phyloP scores from a whole-genome alignment of 2,329 filamentous ascomycete species.

The Aureobasidium leucospermi region DNA sequence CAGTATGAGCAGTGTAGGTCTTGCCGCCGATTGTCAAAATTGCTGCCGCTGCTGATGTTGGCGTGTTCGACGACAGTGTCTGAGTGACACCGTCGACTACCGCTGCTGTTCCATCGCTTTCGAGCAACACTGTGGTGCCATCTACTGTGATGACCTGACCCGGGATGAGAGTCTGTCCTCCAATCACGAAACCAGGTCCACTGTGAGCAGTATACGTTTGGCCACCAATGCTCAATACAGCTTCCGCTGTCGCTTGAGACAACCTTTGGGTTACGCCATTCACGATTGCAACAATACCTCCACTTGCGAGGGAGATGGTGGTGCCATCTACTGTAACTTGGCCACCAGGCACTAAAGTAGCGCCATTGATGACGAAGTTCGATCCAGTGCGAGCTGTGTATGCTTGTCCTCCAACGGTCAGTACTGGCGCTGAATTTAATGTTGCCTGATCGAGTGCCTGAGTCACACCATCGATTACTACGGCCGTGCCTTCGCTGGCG shows the following conservation, averaged over 20 bases:
- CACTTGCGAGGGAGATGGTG: constrained; percentile 16
- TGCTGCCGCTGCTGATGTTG: constrained; percentile 17
- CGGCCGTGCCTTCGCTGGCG: constrained; percentile 17
- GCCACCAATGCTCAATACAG: constrained; percentile 24
- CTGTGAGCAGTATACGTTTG: constrained; percentile 9
- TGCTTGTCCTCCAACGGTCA: constrained; percentile 21
- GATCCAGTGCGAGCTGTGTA: constrained; percentile 25
- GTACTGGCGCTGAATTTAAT: constrained; percentile 15
- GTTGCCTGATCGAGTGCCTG: constrained; percentile 8
- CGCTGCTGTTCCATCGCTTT: constrained; percentile 17
- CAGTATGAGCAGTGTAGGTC: constrained; percentile 11
- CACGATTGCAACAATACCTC: constrained; percentile 26
- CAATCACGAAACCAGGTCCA: constrained; percentile 20
- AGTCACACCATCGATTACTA: constrained; percentile 22
- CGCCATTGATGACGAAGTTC: constrained; percentile 24
- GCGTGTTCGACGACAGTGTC: constrained; percentile 11
- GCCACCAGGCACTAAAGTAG: constrained; percentile 20
- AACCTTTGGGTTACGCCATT: constrained; percentile 22
- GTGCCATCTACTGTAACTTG: constrained; percentile 19
- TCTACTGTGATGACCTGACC: constrained; percentile 19
- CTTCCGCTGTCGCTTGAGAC: constrained; percentile 17
- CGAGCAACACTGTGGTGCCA: constrained; percentile 19
- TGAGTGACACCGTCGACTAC: constrained; percentile 29
- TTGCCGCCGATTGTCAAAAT: constrained; percentile 9
- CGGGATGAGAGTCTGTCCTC: constrained; percentile 19